Evolutionary conservation across 345 rosid genomes (phyloP), one percentile per base, ranked within the genome.

Genomic region (Euphorbia peplus): DNA sequence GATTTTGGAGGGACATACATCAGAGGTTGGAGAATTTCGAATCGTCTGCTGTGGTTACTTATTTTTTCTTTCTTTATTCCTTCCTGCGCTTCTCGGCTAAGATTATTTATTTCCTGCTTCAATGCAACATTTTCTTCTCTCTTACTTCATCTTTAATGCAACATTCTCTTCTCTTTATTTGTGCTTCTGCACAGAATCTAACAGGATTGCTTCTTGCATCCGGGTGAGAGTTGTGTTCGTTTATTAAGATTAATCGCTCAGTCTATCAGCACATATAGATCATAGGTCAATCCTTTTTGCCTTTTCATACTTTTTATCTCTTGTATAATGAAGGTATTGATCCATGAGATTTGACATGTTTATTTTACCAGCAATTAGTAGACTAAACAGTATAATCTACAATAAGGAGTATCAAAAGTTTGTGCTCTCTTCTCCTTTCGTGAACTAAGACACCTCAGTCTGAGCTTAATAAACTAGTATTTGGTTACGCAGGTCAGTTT

Each of bases 121-220:
- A 18, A 55, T 67, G 51, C 44, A n/a, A 15, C 25, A 18, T 2
- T 28, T 60, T 24, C 24, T 0, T 4, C n/a, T n/a, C n/a, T n/a
- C n/a, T n/a, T n/a, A n/a, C n/a, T n/a, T n/a, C n/a, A n/a, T n/a
- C 47, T 32, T 32, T 12, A 18, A 55, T 67, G 51, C 44, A n/a
- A 15, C 25, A 18, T 2, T 28, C 50, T 24, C 24, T 0, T 4
- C 59, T 25, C 66, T 30, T 63, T 68, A 97, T 95, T 78, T 92
- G 99, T 77, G 96, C 97, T 24, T 90, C 98, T 70, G 98, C 99
- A 58, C 92, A 97, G 99, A 88, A 96, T 83, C 99, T 98, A 39
- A 79, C 92, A 18, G 97, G 93, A 73, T 88, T 97, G 59, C 83
- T 95, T 81, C 97, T 95, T 85, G 99, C 99, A 39, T 95, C 98